Evolutionary conservation across 2,329 filamentous ascomycete genomes (phyloP).

Genomic region (Ilyonectria sp.): DNA sequence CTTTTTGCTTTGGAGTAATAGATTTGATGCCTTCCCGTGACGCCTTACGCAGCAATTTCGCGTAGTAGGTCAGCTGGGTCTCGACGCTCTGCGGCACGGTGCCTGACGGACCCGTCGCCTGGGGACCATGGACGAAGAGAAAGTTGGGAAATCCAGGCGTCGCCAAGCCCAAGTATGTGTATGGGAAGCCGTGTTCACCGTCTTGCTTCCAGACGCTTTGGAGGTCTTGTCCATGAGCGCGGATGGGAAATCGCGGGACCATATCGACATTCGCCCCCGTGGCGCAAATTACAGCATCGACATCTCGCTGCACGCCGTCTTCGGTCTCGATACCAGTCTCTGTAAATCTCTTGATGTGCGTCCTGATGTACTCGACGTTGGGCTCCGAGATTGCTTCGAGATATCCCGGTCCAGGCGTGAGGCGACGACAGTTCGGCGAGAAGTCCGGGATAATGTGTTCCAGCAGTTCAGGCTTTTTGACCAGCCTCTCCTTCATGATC

Average conservation of each 20-base stretch:
- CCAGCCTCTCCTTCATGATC: slow-evolving; percentile 69
- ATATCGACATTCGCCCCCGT: slow-evolving; percentile 76
- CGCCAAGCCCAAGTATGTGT: slow-evolving; percentile 76
- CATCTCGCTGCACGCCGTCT: slow-evolving; percentile 69
- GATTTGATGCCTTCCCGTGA: slow-evolving; percentile 76
- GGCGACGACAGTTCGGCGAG: slow-evolving; percentile 74
- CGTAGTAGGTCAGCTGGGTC: slow-evolving; percentile 75
- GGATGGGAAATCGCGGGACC: slow-evolving; percentile 73
- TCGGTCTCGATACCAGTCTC: slow-evolving; percentile 71
- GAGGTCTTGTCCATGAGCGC: slow-evolving; percentile 68
- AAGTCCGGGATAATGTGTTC: slow-evolving; percentile 73
- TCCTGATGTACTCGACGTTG: slow-evolving; percentile 74
- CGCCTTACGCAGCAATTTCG: slow-evolving; percentile 78
- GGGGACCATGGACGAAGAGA: slow-evolving; percentile 74
- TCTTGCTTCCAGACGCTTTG: slow-evolving; percentile 69
- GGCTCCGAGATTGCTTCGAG: slow-evolving; percentile 74
- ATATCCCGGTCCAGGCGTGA: slow-evolving; percentile 78
- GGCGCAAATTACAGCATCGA: slow-evolving; percentile 78
- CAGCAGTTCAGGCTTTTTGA: slow-evolving; percentile 69
- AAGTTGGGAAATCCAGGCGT: slow-evolving; percentile 79
- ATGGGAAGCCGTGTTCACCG: slow-evolving; percentile 73
- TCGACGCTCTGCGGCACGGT: slow-evolving; percentile 79
- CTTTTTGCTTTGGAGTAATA: slow-evolving; percentile 69
- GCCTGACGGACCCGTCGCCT: slow-evolving; percentile 72
- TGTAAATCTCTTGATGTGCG: slow-evolving; percentile 71